Conservation (phyloP, 2,329 filamentous ascomycete genomes). For the Penicillium sp. region DNA sequence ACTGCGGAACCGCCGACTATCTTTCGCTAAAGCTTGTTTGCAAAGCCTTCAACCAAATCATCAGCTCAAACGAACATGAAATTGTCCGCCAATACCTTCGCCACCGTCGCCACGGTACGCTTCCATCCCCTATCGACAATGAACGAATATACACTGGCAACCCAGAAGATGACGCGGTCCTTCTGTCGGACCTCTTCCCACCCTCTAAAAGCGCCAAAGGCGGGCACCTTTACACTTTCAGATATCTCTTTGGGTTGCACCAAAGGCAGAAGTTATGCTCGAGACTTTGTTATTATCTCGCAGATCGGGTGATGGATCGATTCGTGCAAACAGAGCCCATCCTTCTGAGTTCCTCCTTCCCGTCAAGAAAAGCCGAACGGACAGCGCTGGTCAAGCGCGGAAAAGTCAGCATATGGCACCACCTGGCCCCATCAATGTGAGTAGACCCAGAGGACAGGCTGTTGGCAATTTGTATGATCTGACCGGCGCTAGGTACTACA, state of each 20-base stretch:
- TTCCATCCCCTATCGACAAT: slow-evolving; percentile 39
- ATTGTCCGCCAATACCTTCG: slow-evolving; percentile 44
- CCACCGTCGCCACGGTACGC: slow-evolving; percentile 41
- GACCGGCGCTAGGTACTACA: slow-evolving; percentile 37
- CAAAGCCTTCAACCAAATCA: slow-evolving; percentile 36
- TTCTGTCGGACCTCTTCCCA: slow-evolving; percentile 44
- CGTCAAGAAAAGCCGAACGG: slow-evolving; percentile 32
- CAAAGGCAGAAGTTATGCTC: slow-evolving; percentile 41
- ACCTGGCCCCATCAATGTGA: slow-evolving; percentile 43
- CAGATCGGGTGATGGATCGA: slow-evolving; percentile 42
- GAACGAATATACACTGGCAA: slow-evolving; percentile 40
- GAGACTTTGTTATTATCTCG: slow-evolving; percentile 40
- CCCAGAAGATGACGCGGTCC: slow-evolving; percentile 44
- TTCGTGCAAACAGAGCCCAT: slow-evolving; percentile 34
- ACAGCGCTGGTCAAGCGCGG: slow-evolving; percentile 35
- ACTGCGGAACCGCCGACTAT: slow-evolving; percentile 40
- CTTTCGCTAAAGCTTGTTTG: slow-evolving; percentile 40
- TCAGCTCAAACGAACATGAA: slow-evolving; percentile 38
- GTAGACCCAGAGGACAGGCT: slow-evolving; percentile 4
- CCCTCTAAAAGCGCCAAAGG: slow-evolving; percentile 36
- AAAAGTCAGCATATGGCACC: slow-evolving; percentile 36
- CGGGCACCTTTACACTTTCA: slow-evolving; percentile 41
- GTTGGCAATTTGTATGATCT: background rate
- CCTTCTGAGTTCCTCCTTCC: slow-evolving; percentile 33
- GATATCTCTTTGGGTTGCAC: slow-evolving; percentile 39